Evolutionary conservation across 805 yeast species (phyloP), one percentile per base, ranked within the genome.

Genomic region (Vanderwaltozyma tropicalis): DNA sequence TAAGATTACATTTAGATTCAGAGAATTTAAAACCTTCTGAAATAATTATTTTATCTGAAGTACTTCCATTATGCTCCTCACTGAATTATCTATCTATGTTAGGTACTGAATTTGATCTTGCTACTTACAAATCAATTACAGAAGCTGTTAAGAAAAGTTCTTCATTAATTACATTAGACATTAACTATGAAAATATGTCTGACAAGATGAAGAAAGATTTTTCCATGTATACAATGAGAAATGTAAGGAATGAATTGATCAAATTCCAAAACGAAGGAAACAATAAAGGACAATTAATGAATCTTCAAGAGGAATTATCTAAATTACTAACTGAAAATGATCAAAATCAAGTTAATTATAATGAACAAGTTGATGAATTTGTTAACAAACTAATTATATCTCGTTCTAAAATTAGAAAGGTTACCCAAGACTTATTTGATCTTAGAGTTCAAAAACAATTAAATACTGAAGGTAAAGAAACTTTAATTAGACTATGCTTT

Each of bases 171-270:
- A 74, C 80, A 0, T 54, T 86, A 17, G 92, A 81, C 44, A 66
- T 82, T 29, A 87, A 83, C 45, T 66, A 65, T 38, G 74, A 66
- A 3, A 61, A 65, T 8, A 66, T 83, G 48, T 76, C 87, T 1
- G 68, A 68, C 19, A 64, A 71, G 31, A 65, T 78, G 46, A 76
- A 71, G 49, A 80, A 82, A 41, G 72, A 72, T 41, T 69, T 87
- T 34, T 85, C 94, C 0, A 64, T 83, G 18, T 80, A 80, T 53
- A 77, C 89, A 10, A 78, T 88, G 76, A 73, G 79, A 50, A 88
- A 88, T 57, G 77, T 86, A 76, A 88, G 80, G 48, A 56, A 62
- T 17, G 70, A 74, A 37, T 57, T 79, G 22, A 49, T n/a, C 54
- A 29, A 49, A 43, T 14, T 46, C 49, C 5, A 45, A 41, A 8